Conservation (phyloP, 2,329 filamentous ascomycete genomes). For the Teratosphaeria destructans region DNA sequence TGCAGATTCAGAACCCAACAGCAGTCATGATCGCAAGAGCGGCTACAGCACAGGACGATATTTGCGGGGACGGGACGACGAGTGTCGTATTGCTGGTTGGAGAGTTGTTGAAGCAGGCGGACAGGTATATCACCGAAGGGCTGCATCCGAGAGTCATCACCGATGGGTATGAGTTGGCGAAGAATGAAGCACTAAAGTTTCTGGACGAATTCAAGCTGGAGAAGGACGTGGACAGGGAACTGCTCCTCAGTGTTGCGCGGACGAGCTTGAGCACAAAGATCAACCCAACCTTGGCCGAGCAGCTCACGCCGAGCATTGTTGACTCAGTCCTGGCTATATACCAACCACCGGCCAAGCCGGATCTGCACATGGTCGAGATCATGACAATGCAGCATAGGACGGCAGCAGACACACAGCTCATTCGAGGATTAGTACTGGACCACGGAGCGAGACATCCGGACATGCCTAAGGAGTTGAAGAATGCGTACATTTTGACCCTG, state of each 20-base stretch:
- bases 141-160: slow-evolving; percentile 93
- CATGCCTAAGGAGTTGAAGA: slow-evolving; percentile 94
- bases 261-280: slow-evolving; percentile 95
- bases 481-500: slow-evolving; percentile 86
- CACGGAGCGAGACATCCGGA: slow-evolving; percentile 95
- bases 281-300: slow-evolving; percentile 76
- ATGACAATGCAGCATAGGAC: slow-evolving; percentile 99
- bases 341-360: slow-evolving; percentile 78
- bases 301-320: slow-evolving; percentile 89
- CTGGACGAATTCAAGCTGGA: slow-evolving; percentile 87
- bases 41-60: slow-evolving; percentile 95
- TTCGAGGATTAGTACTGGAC: slow-evolving; percentile 83
- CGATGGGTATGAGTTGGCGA: slow-evolving; percentile 94
- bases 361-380: slow-evolving; percentile 98
- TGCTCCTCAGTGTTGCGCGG: slow-evolving; percentile 82
- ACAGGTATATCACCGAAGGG: slow-evolving; percentile 93
- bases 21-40: slow-evolving; percentile 73
- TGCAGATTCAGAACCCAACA: slow-evolving; percentile 97
- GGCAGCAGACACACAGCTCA: slow-evolving; percentile 90
- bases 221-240: slow-evolving; percentile 81
- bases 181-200: slow-evolving; percentile 87
- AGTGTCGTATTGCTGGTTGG: slow-evolving; percentile 91
- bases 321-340: slow-evolving; percentile 94
- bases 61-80: slow-evolving; percentile 94
- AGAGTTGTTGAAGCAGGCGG: slow-evolving; percentile 94